These are phyloP conservation scores for Fusarium sublunatum DNA, from an alignment of 2,329 filamentous ascomycete species.

Conservation along the genomic window DNA sequence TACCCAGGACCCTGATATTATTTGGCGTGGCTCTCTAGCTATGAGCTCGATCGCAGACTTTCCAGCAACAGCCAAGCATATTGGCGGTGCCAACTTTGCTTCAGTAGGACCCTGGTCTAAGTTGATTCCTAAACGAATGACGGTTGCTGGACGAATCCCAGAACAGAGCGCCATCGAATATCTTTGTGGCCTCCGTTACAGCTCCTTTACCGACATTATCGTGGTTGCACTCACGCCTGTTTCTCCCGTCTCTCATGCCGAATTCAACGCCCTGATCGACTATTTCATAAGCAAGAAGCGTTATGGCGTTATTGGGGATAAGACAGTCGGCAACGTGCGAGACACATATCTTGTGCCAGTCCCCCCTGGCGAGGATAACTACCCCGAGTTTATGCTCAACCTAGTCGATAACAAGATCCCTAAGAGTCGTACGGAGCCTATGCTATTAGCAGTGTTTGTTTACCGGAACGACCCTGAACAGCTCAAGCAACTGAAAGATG, in stretches of 20 bases:
- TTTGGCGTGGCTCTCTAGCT: slow-evolving; percentile 80
- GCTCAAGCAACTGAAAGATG: slow-evolving; percentile 47
- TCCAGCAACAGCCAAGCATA: slow-evolving; percentile 79
- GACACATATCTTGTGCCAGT: slow-evolving; percentile 94
- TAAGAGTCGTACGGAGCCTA: slow-evolving; percentile 74
- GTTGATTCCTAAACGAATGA: slow-evolving; percentile 76
- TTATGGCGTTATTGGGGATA: slow-evolving; percentile 88
- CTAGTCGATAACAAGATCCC: slow-evolving; percentile 87
- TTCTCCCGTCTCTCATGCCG: slow-evolving; percentile 67
- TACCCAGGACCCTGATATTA: slow-evolving; percentile 71
- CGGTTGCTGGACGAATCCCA: slow-evolving; percentile 82
- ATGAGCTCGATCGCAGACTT: slow-evolving; percentile 86
- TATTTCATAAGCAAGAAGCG: slow-evolving; percentile 86
- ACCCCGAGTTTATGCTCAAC: slow-evolving; percentile 89
- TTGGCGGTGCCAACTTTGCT: slow-evolving; percentile 82
- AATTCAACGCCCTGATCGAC: slow-evolving; percentile 82
- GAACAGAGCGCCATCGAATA: slow-evolving; percentile 89
- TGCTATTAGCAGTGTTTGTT: slow-evolving; percentile 87
- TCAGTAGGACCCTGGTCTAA: slow-evolving; percentile 76
- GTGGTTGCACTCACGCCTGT: slow-evolving; percentile 78
- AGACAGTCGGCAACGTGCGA: slow-evolving; percentile 78
- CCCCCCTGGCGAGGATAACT: slow-evolving; percentile 73
- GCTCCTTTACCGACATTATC: slow-evolving; percentile 82
- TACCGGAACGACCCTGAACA: slow-evolving; percentile 71
- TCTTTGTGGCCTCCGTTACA: slow-evolving; percentile 86